Percentiles rank a stretch among this genome's conserved stretches.
Evolutionary conservation across 345 rosid genomes (phyloP).

Genomic region (Gossypium turneri): DNA sequence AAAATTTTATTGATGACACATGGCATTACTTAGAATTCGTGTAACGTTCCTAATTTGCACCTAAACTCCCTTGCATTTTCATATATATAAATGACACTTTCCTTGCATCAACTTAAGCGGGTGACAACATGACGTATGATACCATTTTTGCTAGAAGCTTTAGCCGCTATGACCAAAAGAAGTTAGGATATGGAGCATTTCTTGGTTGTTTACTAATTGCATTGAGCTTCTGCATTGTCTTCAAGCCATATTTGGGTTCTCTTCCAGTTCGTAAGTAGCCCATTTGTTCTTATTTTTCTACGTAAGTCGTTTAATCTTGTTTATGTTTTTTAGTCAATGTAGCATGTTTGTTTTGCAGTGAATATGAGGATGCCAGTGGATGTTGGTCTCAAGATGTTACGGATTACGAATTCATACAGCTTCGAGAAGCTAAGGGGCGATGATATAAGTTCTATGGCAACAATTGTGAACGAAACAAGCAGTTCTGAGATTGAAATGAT

Average conservation of each 20-base stretch:
- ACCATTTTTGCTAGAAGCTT: constrained; percentile 67
- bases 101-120: not conserved
- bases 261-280: constrained; percentile 40
- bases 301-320: not conserved
- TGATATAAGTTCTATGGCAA: constrained; percentile 21
- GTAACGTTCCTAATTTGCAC: not conserved
- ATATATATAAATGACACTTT: not conserved
- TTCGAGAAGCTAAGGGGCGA: constrained; percentile 8
- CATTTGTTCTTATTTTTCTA: not conserved
- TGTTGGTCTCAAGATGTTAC: constrained; percentile 33
- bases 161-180: constrained; percentile 56
- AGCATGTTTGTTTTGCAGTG: constrained; percentile 34
- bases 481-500: constrained; percentile 6
- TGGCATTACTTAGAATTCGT: too few species aligned
- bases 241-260: constrained; percentile 51
- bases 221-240: constrained; percentile 45
- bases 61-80: not conserved
- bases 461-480: constrained; percentile 14
- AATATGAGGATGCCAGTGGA: constrained; percentile 36
- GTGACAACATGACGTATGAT: constrained; percentile 36
- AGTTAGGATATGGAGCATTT: constrained; percentile 59
- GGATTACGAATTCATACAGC: constrained; percentile 18
- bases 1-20: too few species aligned
- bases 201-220: constrained; percentile 40
- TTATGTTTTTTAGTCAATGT: not conserved